These are phyloP conservation scores for Leptodontidium sp. DNA, from an alignment of 2,329 filamentous ascomycete species.

Conservation along the genomic window DNA sequence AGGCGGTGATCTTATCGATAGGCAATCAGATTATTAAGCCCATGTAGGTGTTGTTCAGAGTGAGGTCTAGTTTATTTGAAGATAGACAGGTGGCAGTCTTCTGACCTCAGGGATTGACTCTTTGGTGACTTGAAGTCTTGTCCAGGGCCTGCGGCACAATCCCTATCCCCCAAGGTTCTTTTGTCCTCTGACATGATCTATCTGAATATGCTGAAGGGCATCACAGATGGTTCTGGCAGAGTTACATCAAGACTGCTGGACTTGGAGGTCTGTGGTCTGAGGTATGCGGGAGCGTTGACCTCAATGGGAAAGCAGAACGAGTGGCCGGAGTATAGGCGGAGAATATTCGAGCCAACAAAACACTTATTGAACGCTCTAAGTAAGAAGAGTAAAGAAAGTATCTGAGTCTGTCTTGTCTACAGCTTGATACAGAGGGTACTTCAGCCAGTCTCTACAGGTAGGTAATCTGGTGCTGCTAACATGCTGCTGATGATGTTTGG, in stretches of 20 bases:
- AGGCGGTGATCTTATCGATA: constrained; percentile 12
- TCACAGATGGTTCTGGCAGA: not conserved
- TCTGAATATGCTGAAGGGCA: not conserved
- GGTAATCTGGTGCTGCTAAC: too few relatives aligned
- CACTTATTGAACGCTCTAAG: not conserved
- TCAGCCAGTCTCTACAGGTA: too few relatives aligned
- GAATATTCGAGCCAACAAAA: too few relatives aligned
- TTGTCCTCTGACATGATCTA: not conserved
- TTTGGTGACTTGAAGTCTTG: too few relatives aligned
- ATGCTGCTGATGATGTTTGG: too few relatives aligned
- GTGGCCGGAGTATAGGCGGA: not conserved
- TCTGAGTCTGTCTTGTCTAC: too few relatives aligned
- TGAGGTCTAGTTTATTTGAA: too few relatives aligned
- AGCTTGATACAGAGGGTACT: too few relatives aligned
- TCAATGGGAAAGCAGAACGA: not conserved
- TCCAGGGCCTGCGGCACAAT: not conserved
- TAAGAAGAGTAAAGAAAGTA: too few relatives aligned
- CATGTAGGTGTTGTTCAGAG: too few relatives aligned
- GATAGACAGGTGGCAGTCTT: too few relatives aligned
- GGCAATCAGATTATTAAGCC: not conserved
- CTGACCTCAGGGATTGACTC: not conserved
- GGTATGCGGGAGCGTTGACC: not conserved
- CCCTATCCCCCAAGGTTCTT: not conserved
- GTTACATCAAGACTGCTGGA: not conserved
- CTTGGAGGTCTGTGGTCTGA: not conserved